Conservation (phyloP, 257 asterid genomes). For the Eucommia ulmoides region DNA sequence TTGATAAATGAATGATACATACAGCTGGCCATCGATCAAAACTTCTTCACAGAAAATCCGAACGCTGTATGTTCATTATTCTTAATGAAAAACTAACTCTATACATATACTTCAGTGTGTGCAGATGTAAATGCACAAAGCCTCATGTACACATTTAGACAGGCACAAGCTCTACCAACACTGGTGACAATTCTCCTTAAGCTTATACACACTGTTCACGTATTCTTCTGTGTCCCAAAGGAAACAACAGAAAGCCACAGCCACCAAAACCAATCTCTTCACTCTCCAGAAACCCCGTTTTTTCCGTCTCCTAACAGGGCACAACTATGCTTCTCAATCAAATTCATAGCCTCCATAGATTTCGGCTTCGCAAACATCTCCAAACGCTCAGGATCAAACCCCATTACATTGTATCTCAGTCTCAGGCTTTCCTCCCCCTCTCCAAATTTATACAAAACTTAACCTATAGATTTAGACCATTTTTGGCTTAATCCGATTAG, state of each 20-base stretch:
- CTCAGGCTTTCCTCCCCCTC: slow-evolving; percentile 15
- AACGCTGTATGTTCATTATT: too few relatives aligned
- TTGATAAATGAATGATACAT: too few relatives aligned
- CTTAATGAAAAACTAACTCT: too few relatives aligned
- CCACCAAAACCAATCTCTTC: slow-evolving; percentile 79
- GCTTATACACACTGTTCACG: slow-evolving; percentile 38
- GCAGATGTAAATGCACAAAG: too few relatives aligned
- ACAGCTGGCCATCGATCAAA: too few relatives aligned
- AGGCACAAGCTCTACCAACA: too few relatives aligned
- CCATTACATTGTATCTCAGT: slow-evolving; percentile 44
- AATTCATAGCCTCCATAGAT: slow-evolving; percentile 50
- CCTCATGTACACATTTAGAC: neutral
- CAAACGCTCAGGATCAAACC: slow-evolving; percentile 42
- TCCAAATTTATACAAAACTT: slow-evolving; percentile 13
- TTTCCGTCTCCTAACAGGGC: slow-evolving; percentile 64
- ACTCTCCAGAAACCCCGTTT: slow-evolving; percentile 28
- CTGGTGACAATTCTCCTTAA: slow-evolving; percentile 50
- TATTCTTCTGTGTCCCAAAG: slow-evolving; percentile 62
- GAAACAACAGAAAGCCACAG: slow-evolving; percentile 76
- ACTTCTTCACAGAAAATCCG: too few relatives aligned
- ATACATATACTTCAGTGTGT: too few relatives aligned
- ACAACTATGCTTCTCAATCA: slow-evolving; percentile 51
- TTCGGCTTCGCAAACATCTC: slow-evolving; percentile 60
- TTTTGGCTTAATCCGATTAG: too few relatives aligned
- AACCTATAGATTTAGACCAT: too few relatives aligned